Evolutionary conservation across 495 filamentous ascomycete genomes (phyloP).

Genomic region (Tricharina praecox): DNA sequence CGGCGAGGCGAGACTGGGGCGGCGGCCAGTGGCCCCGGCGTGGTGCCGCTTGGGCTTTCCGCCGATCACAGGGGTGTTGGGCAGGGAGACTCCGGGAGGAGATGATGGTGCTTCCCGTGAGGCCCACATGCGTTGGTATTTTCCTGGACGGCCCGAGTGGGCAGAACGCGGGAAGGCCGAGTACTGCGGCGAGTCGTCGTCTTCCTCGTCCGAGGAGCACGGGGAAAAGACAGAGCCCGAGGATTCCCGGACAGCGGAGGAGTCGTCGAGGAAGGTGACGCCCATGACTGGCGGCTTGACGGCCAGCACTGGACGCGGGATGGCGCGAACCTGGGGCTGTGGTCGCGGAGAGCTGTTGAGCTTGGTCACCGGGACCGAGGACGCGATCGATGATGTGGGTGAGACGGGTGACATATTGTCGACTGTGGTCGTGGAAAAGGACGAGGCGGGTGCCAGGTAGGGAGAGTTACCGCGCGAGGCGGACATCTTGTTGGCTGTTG

Average conservation of each 20-base stretch:
- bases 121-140: slow-evolving; percentile 2
- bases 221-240: slow-evolving; percentile 4
- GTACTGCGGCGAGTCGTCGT: background rate
- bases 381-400: background rate
- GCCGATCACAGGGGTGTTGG: background rate
- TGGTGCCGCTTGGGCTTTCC: background rate
- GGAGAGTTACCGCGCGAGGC: background rate
- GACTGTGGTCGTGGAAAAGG: background rate
- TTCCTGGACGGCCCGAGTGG: background rate
- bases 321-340: background rate
- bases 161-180: background rate
- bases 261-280: slow-evolving; percentile 2
- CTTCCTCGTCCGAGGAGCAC: slow-evolving; percentile 2
- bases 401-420: background rate
- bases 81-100: background rate
- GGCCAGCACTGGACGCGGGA: background rate
- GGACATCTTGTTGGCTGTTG: background rate
- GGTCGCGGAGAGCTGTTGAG: background rate
- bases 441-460: background rate
- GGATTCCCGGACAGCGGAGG: background rate
- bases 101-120: background rate
- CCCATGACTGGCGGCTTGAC: background rate
- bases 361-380: background rate
- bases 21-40: background rate
- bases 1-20: background rate